A percentile compares a stretch with the other conserved stretches of the same genome.
Evolutionary conservation across 208 protist species (phyloP).

Genomic region (Novymonas esmeraldas): DNA sequence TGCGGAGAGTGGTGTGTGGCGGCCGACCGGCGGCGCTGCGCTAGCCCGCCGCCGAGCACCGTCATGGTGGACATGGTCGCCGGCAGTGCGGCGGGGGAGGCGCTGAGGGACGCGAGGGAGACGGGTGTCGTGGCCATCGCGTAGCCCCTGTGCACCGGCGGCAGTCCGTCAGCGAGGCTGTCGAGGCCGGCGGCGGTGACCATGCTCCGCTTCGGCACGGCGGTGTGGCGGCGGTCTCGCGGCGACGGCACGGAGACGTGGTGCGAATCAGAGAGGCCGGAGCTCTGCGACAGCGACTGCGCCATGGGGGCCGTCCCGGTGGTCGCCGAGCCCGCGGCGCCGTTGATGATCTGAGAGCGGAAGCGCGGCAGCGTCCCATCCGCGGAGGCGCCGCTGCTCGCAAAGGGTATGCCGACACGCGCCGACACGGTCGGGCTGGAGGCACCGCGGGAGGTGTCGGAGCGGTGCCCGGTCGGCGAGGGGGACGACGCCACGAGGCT

Average conservation of each 20-base stretch:
- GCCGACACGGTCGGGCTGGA: neutral
- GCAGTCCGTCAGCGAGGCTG: neutral
- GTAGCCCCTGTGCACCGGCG: neutral
- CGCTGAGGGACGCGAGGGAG: slow-evolving; percentile 1
- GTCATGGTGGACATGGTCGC: neutral
- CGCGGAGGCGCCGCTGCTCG: neutral
- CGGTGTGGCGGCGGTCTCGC: slow-evolving; percentile 24
- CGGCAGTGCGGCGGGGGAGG: neutral
- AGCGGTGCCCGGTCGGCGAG: no score
- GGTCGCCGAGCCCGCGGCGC: no score
- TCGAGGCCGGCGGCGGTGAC: no score
- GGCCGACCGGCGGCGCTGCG: neutral
- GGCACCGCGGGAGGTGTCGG: no score
- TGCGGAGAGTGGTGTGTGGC: neutral
- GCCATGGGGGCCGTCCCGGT: neutral
- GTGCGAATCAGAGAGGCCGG: neutral
- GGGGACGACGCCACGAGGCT: no score
- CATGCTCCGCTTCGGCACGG: slow-evolving; percentile 11
- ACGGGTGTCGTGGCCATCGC: neutral
- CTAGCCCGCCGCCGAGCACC: no score
- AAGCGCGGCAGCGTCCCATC: neutral
- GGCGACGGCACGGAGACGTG: slow-evolving; percentile 9
- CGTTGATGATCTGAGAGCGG: neutral
- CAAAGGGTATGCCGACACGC: neutral
- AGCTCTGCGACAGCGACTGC: neutral